Percentiles rank a stretch among this genome's conserved stretches.
phyloP scores from a whole-genome alignment of 805 yeast genomes.

The Kockiozyma suomiensis region DNA sequence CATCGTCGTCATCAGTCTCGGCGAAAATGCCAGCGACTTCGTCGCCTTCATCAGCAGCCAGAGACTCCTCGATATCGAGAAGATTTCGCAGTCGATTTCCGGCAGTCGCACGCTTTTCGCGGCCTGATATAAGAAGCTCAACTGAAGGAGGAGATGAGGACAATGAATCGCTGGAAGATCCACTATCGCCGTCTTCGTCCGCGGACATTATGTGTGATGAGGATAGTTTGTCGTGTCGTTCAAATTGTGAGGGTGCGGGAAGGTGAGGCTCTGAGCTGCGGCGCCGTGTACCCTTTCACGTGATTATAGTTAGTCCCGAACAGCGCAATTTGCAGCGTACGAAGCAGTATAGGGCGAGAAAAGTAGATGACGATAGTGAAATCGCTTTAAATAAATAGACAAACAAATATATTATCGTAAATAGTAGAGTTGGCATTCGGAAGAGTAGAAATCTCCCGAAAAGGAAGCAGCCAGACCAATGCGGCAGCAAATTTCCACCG shows the following conservation, averaged over 20 bases:
- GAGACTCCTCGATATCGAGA: constrained; percentile 68
- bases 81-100: constrained; percentile 79
- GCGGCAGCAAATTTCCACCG: too few species aligned
- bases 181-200: constrained; percentile 1
- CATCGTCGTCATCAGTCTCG: constrained; percentile 48
- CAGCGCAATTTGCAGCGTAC: too few species aligned
- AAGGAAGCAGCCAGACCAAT: too few species aligned
- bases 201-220: neutral
- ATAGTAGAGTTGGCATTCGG: too few species aligned
- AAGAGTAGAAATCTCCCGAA: too few species aligned
- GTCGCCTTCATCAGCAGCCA: constrained; percentile 66
- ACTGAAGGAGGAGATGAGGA: constrained; percentile 19
- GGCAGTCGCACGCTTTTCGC: constrained; percentile 82
- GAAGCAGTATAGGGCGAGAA: too few species aligned
- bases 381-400: too few species aligned
- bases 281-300: too few species aligned
- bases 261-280: too few species aligned
- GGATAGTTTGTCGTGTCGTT: neutral
- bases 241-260: neutral
- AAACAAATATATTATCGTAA: too few species aligned
- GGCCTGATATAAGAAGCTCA: constrained; percentile 69
- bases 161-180: constrained; percentile 4
- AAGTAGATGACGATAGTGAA: too few species aligned
- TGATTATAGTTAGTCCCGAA: too few species aligned
- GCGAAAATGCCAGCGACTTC: constrained; percentile 48